Evolutionary conservation across 1,139 yeast genomes (phyloP).

Genomic region (Kurtzmaniella quercitrusa): DNA sequence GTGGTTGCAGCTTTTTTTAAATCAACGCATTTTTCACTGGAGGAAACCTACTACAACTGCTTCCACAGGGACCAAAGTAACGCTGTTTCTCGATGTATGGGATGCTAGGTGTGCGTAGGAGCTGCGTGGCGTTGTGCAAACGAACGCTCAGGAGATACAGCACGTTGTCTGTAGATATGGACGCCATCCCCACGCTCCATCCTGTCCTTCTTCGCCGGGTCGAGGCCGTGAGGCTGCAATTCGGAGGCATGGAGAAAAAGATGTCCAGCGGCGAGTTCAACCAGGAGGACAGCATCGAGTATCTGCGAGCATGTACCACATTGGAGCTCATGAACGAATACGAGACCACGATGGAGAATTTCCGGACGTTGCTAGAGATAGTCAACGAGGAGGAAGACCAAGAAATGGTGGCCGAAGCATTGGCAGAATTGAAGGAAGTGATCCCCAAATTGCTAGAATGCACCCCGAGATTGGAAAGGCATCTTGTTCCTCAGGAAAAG

Average conservation of each 20-base stretch:
- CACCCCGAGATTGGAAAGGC: conserved; percentile 45
- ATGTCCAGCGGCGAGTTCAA: conserved; percentile 48
- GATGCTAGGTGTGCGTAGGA: neutral
- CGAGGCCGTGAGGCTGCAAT: conserved; percentile 46
- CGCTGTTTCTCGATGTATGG: neutral
- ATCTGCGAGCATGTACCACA: conserved; percentile 51
- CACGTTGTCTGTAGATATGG: neutral
- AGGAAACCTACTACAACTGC: neutral
- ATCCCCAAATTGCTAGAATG: conserved; percentile 33
- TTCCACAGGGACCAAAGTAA: no score
- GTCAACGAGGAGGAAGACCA: conserved; percentile 27
- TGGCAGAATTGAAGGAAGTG: conserved; percentile 20
- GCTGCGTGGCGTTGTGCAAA: neutral
- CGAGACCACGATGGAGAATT: conserved; percentile 28
- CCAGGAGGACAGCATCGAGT: conserved; percentile 50
- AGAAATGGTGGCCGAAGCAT: conserved; percentile 26
- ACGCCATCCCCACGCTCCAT: conserved; percentile 28
- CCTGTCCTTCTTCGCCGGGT: conserved; percentile 67
- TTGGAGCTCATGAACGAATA: conserved; percentile 51
- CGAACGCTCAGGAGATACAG: neutral
- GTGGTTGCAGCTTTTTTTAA: neutral
- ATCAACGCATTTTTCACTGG: neutral
- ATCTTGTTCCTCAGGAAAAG: conserved; percentile 71
- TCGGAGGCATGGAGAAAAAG: conserved; percentile 41
- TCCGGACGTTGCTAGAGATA: conserved; percentile 34